These are phyloP conservation scores for Leishmania braziliensis DNA, from an alignment of 208 protist genomes.

Conservation along the genomic window DNA sequence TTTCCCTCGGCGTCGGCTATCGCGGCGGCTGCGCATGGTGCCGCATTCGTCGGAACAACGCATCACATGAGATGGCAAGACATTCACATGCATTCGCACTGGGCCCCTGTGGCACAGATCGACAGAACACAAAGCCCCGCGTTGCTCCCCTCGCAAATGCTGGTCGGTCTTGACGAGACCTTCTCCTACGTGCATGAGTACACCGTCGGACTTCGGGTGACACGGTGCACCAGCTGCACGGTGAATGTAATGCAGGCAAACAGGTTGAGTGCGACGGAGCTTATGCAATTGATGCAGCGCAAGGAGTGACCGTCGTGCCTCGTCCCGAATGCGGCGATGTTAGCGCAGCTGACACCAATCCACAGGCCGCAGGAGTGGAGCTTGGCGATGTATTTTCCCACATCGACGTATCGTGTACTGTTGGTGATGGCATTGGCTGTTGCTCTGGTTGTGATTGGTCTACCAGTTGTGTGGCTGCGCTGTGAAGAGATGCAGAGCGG, in stretches of 20 bases:
- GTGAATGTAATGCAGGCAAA: background rate
- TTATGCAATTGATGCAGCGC: conserved; percentile 7
- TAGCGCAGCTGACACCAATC: conserved; percentile 46
- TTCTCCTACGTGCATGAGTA: conserved; percentile 79
- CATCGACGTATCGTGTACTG: conserved; percentile 42
- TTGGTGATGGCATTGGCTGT: conserved; percentile 46
- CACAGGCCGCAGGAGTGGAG: conserved; percentile 38
- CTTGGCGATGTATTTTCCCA: conserved; percentile 64
- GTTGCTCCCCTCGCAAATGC: conserved; percentile 39
- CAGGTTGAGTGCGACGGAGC: background rate
- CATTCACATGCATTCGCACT: conserved; percentile 53
- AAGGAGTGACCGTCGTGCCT: conserved; percentile 61
- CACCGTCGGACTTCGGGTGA: conserved; percentile 39
- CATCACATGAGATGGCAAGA: conserved; percentile 72
- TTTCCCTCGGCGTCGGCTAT: conserved; percentile 48
- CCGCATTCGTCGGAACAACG: conserved; percentile 42
- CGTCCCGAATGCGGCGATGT: conserved; percentile 70
- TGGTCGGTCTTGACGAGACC: conserved; percentile 65
- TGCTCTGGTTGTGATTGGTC: conserved; percentile 42
- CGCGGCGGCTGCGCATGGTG: conserved; percentile 35
- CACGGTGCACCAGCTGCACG: background rate
- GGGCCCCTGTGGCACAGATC: conserved; percentile 41
- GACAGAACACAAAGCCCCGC: conserved; percentile 37
- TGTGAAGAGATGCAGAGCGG: conserved; percentile 59
- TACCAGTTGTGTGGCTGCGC: conserved; percentile 63